phyloP scores from a whole-genome alignment of 345 rosid genomes.

The Melaleuca alternifolia region DNA sequence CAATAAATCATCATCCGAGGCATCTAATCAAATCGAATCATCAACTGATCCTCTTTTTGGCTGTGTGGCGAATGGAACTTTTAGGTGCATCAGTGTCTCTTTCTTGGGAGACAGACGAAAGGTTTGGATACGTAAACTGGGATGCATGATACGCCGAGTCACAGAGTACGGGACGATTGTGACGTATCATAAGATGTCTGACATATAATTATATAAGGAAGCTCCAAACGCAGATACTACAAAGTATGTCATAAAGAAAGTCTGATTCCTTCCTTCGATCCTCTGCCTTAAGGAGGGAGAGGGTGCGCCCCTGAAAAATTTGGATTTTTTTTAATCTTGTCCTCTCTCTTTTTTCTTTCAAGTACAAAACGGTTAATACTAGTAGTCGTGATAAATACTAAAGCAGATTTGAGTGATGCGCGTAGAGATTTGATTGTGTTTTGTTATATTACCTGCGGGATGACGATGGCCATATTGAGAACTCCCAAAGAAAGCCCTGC shows the following conservation, averaged over 20 bases:
- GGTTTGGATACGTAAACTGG: too few species aligned
- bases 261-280: too few species aligned
- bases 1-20: background rate
- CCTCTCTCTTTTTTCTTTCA: background rate
- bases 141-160: background rate
- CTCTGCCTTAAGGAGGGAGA: background rate
- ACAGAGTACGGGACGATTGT: background rate
- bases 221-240: background rate
- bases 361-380: background rate
- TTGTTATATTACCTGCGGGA: slow-evolving; percentile 54
- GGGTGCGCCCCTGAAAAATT: too few species aligned
- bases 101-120: background rate
- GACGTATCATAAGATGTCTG: background rate
- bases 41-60: background rate
- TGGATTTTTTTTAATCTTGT: background rate
- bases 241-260: too few species aligned
- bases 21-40: background rate
- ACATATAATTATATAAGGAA: background rate
- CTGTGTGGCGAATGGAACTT: background rate
- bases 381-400: background rate
- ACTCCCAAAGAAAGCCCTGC: slow-evolving; percentile 82
- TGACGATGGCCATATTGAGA: slow-evolving; percentile 62
- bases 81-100: background rate
- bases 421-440: background rate
- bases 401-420: background rate